A percentile compares a stretch with the other conserved stretches of the same genome.
phyloP scores from a whole-genome alignment of 495 filamentous ascomycete genomes.

The Venustampulla echinocandica region DNA sequence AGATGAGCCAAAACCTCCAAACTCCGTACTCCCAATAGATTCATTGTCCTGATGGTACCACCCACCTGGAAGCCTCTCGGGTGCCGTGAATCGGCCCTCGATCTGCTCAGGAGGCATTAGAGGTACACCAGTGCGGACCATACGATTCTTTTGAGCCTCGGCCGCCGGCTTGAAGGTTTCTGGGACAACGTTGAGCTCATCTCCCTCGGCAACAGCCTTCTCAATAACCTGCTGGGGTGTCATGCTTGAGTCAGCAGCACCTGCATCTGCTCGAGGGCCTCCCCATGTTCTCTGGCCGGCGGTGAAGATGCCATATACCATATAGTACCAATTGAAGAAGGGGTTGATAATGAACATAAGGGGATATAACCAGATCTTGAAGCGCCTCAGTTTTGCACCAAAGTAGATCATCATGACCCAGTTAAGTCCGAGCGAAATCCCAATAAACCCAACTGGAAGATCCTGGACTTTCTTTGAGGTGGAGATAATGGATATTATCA shows the following conservation, averaged over 20 bases:
- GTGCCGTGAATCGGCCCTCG: conserved; percentile 61
- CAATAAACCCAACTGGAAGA: conserved; percentile 90
- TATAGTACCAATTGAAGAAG: conserved; percentile 98
- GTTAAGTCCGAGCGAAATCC: conserved; percentile 88
- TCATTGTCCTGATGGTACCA: conserved; percentile 57
- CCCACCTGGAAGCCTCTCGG: conserved; percentile 51
- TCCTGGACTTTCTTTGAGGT: conserved; percentile 69
- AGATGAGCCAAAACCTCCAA: conserved; percentile 12
- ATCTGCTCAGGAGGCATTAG: conserved; percentile 65
- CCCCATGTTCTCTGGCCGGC: conserved; percentile 96
- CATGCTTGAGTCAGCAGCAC: conserved; percentile 67
- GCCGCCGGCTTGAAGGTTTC: conserved; percentile 75
- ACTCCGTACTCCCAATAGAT: conserved; percentile 41
- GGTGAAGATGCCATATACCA: conserved; percentile 81
- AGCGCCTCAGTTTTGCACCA: conserved; percentile 73
- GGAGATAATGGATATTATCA: conserved; percentile 80
- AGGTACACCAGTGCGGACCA: conserved; percentile 30
- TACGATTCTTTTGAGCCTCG: conserved; percentile 39
- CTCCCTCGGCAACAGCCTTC: conserved; percentile 66
- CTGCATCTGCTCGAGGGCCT: conserved; percentile 87
- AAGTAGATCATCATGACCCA: conserved; percentile 97
- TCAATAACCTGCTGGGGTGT: conserved; percentile 79
- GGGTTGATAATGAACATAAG: conserved; percentile 94
- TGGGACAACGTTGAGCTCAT: conserved; percentile 87
- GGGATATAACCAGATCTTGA: conserved; percentile 90